Evolutionary conservation across 345 rosid species (phyloP).

Genomic region (Arabis hirsuta): DNA sequence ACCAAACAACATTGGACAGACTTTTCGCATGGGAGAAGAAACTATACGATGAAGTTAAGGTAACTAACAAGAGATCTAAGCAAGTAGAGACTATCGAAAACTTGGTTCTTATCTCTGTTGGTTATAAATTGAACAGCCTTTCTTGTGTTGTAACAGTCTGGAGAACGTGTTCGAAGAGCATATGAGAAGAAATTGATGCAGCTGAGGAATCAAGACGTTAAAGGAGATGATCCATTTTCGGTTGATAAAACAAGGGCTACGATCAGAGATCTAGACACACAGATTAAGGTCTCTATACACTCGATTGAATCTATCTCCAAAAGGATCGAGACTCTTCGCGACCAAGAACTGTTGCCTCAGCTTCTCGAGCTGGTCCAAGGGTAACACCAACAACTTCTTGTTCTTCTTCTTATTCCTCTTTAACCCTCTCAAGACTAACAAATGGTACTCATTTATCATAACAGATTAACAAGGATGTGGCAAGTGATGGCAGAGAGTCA

Average conservation of each 20-base stretch:
- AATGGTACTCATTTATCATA: conserved; percentile 12
- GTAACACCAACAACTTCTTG: conserved; percentile 47
- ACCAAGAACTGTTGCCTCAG: conserved; percentile 96
- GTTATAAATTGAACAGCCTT: background rate
- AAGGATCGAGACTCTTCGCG: conserved; percentile 85
- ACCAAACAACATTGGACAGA: conserved; percentile 82
- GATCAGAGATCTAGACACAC: conserved; percentile 79
- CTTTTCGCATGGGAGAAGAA: conserved; percentile 96
- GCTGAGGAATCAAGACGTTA: conserved; percentile 80
- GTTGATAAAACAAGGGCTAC: conserved; percentile 79
- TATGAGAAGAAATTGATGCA: conserved; percentile 83
- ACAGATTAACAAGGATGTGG: conserved; percentile 94
- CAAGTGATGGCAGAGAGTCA: conserved; percentile 94
- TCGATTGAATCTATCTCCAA: conserved; percentile 88
- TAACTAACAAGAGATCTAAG: conserved; percentile 38
- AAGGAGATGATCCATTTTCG: conserved; percentile 72
- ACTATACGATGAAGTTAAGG: conserved; percentile 92
- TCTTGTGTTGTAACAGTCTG: conserved; percentile 54
- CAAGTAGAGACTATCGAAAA: background rate
- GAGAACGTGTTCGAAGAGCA: conserved; percentile 79
- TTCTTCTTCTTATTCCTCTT: conserved; percentile 2
- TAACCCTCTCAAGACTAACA: background rate
- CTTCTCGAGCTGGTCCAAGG: conserved; percentile 86
- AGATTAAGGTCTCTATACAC: conserved; percentile 81
- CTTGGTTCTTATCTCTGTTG: background rate